Percentiles rank a stretch among this genome's conserved stretches.
These are phyloP conservation scores for Botryotinia narcissicola DNA, from an alignment of 2,329 filamentous ascomycete species.

Conservation along the genomic window DNA sequence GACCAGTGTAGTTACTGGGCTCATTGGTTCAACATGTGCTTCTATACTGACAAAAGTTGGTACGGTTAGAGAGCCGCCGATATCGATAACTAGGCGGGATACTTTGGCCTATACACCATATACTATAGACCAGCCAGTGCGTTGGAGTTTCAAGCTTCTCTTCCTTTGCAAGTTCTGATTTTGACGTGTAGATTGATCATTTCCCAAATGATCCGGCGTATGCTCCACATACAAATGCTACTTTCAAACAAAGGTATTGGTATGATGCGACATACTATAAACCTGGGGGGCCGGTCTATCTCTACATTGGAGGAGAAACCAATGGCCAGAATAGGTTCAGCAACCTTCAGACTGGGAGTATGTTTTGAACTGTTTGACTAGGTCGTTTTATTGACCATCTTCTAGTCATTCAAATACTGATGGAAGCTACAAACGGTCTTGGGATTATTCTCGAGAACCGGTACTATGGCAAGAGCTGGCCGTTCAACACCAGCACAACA, in stretches of 20 bases:
- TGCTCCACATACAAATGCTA: constrained; percentile 45
- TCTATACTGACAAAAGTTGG: constrained; percentile 17
- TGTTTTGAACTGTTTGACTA: constrained; percentile 19
- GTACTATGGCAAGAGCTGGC: constrained; percentile 51
- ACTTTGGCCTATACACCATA: constrained; percentile 13
- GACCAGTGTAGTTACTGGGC: constrained; percentile 15
- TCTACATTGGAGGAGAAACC: constrained; percentile 49
- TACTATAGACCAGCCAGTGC: constrained; percentile 29
- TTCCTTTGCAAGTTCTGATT: constrained; percentile 12
- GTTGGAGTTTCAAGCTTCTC: constrained; percentile 15
- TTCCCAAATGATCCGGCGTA: constrained; percentile 45
- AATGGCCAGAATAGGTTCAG: constrained; percentile 41
- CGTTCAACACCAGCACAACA: constrained; percentile 48
- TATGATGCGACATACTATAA: constrained; percentile 54
- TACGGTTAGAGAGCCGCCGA: not conserved
- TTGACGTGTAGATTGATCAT: constrained; percentile 44
- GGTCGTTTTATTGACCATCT: constrained; percentile 30
- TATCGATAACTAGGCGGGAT: constrained; percentile 6
- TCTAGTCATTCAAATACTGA: constrained; percentile 50
- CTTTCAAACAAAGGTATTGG: constrained; percentile 55
- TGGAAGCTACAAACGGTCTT: constrained; percentile 52
- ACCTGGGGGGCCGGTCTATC: constrained; percentile 50
- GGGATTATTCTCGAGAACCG: constrained; percentile 54
- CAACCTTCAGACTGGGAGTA: constrained; percentile 43
- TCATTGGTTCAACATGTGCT: constrained; percentile 5